A percentile compares a stretch with the other conserved stretches of the same genome.
These are phyloP conservation scores for Cladosporium sp. DNA, from an alignment of 2,329 filamentous ascomycete genomes.

Conservation along the genomic window DNA sequence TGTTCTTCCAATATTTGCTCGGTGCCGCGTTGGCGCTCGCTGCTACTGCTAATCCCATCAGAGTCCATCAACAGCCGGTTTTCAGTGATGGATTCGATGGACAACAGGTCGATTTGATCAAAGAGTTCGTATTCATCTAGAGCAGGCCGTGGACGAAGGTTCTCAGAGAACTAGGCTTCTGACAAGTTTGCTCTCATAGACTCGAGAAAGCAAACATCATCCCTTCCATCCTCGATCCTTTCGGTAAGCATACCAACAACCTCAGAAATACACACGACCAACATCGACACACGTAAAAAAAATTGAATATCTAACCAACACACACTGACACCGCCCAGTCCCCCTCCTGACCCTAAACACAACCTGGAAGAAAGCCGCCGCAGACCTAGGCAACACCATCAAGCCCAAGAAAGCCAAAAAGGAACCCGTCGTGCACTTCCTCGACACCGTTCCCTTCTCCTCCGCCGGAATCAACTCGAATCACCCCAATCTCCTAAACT, in stretches of 20 bases:
- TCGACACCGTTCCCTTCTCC: constrained; percentile 22
- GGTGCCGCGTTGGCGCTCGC: constrained; percentile 2
- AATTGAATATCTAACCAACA: background rate
- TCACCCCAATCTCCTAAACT: background rate
- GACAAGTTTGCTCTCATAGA: constrained; percentile 17
- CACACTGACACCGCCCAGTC: constrained; percentile 24
- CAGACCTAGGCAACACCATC: constrained; percentile 57
- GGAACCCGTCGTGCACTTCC: constrained; percentile 40
- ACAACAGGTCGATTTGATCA: constrained; percentile 23
- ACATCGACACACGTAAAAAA: no score
- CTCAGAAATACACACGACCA: background rate
- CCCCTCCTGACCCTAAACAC: constrained; percentile 55
- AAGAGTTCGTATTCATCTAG: constrained; percentile 19
- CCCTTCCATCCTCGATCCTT: constrained; percentile 57
- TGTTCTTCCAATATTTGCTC: background rate
- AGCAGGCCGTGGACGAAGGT: background rate
- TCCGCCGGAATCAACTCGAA: background rate
- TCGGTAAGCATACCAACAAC: constrained; percentile 34
- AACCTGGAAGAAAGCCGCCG: constrained; percentile 46
- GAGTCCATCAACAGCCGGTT: background rate
- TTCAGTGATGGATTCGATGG: background rate
- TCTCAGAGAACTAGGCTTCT: background rate
- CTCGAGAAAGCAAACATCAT: constrained; percentile 36
- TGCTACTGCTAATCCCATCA: background rate
- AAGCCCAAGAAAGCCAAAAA: constrained; percentile 45